Evolutionary conservation across 2,329 filamentous ascomycete species (phyloP), one percentile per base, ranked within the genome.

Genomic region (Trichoderma pleuroti): DNA sequence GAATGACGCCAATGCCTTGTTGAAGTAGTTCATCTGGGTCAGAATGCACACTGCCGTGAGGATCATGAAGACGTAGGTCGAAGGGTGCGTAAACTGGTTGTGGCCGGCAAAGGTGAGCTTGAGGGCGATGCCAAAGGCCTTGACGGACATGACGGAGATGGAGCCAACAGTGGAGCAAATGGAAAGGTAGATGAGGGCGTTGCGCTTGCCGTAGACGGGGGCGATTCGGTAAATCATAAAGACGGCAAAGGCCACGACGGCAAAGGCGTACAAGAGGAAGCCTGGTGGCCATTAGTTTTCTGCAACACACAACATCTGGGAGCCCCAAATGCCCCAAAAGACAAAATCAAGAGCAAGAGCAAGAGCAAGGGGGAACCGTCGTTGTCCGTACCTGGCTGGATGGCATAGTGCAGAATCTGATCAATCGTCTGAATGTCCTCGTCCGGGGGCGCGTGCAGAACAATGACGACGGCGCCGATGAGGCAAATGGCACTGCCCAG

Each of bases 11-110:
- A 99, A 84, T 9, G 96, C 96, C 82, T 99, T 99, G 86, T 99
- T 99, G 83, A 99, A 97, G 82, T 99, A 99, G 82, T 99, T 99
- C 96, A 99, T 98, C 85, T 99, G 96, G 10, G 94, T 98, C 75
- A 99, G 81, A 78, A 99, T 98, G 84, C 96, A 99, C 74, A 98
- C 93, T 4, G 87, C 86, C 0, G 94, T 96, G 74, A 98, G 89
- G 74, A 99, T 98, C 82, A 95, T 91, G 80, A 99, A 99, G 73
- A 98, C 94, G 77, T 99, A 99, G 72, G 97, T 99, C 63, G 94
- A 97, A 2, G 97, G 93, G 76, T 97, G 93, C 6, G 89, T 90
- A 81, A 99, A 98, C 81, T 99, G 96, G 82, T 99, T 99, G 82
- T 97, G 92, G 68, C 95, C 96, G 61, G 87, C 90, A 75, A 99